Evolutionary conservation across 1,284 basidiomycete species (phyloP).

Genomic region (Pisolithus thermaeus): DNA sequence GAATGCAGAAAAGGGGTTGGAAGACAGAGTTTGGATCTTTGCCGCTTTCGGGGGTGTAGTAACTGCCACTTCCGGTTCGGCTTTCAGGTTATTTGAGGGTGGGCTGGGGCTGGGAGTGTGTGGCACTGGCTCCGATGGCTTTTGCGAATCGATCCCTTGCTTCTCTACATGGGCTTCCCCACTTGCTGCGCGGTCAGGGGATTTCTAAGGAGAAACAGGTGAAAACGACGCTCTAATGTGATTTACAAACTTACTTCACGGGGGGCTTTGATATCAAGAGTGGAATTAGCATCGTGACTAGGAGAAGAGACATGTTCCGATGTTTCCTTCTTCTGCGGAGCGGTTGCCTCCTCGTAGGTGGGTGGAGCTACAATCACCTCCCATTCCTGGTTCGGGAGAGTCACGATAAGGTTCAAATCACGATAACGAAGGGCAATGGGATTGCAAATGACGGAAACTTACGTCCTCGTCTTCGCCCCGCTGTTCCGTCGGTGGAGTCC

Average conservation of each 20-base stretch:
- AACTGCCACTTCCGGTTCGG: constrained; percentile 7
- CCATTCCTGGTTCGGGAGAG: constrained; percentile 24
- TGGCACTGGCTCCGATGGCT: background rate
- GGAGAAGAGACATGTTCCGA: background rate
- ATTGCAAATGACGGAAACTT: constrained; percentile 6
- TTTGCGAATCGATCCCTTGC: constrained; percentile 8
- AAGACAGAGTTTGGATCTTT: constrained; percentile 1
- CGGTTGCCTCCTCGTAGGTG: constrained; percentile 19
- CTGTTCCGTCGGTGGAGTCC: constrained; percentile 39
- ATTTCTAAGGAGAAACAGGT: constrained; percentile 8
- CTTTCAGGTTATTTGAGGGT: background rate
- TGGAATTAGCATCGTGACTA: background rate
- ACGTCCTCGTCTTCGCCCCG: constrained; percentile 24
- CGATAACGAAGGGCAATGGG: background rate
- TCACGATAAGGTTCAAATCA: constrained; percentile 19
- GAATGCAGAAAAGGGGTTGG: constrained; percentile 39
- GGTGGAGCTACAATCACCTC: constrained; percentile 27
- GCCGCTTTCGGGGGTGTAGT: constrained; percentile 13
- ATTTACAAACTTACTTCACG: constrained; percentile 14
- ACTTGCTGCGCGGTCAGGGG: constrained; percentile 1
- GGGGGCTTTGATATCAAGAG: constrained; percentile 4
- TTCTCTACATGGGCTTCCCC: constrained; percentile 3
- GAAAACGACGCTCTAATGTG: constrained; percentile 4
- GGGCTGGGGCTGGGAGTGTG: background rate
- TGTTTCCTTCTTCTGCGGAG: constrained; percentile 10